These are phyloP conservation scores for Penicillium sp. DNA, from an alignment of 2,329 filamentous ascomycete species.

Conservation along the genomic window DNA sequence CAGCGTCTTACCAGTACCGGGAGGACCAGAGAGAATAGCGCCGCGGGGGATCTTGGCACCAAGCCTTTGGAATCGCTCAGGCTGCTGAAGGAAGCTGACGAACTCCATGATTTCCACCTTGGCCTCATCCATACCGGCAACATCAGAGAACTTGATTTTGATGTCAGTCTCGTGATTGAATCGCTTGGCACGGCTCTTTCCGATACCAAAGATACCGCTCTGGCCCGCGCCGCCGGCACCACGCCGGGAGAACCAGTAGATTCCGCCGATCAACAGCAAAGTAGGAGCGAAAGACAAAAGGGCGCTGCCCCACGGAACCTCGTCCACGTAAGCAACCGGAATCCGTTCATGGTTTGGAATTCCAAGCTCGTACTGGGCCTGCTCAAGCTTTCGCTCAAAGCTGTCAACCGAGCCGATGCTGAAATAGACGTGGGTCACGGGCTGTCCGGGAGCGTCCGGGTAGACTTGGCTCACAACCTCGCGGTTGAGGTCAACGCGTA, in stretches of 20 bases:
- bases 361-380: conserved; percentile 77
- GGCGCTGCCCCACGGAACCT: conserved; percentile 65
- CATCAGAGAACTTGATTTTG: conserved; percentile 95
- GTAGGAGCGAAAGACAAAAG: conserved; percentile 82
- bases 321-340: conserved; percentile 78
- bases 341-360: conserved; percentile 87
- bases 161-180: conserved; percentile 97
- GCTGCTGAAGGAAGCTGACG: conserved; percentile 91
- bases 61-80: conserved; percentile 83
- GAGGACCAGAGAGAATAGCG: conserved; percentile 93
- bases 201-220: conserved; percentile 88
- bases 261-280: conserved; percentile 72
- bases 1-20: conserved; percentile 96
- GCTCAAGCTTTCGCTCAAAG: conserved; percentile 82
- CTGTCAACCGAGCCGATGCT: conserved; percentile 90
- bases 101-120: conserved; percentile 99
- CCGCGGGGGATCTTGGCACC: conserved; percentile 97
- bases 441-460: conserved; percentile 65
- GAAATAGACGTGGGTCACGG: conserved; percentile 82
- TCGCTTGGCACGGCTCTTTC: conserved; percentile 89
- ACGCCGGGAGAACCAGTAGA: conserved; percentile 72
- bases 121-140: conserved; percentile 96
- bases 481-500: conserved; percentile 73
- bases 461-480: conserved; percentile 67
- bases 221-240: conserved; percentile 58